Base-by-base conservation (phyloP, 2,329 filamentous ascomycete genomes). In the Cladosporium sp. region DNA sequence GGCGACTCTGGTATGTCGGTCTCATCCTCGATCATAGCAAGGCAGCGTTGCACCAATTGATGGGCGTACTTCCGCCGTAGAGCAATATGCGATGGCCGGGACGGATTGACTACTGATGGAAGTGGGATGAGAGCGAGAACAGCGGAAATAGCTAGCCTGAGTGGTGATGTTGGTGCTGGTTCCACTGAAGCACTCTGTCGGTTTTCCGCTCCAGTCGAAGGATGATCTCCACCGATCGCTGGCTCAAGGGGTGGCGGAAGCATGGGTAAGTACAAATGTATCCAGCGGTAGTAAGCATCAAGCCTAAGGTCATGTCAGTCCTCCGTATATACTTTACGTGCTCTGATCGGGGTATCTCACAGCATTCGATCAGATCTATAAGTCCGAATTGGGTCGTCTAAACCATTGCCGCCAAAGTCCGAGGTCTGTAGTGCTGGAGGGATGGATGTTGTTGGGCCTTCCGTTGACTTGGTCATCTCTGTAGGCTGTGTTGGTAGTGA, bases 221-320 rank as follows among this genome's bases (percentile, higher is more conserved):
- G 73, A 66, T 78, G 79, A 35, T 74, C 67, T 14, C 78, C 73
- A 31, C 71, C 67, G 31, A 67, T 67, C 23, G 14, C 18, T 10
- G 29, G 16, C n/a, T 53, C 11, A n/a, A 74, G 73, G 6, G 82
- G 81, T 2, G 82, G 75, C 14, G 82, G 83, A 2, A 85, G 71
- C 40, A 84, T 82, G 3, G 83, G 82, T 21, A 84, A 80, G 66
- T 79, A 84, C 0, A 81, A 79, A 66, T 85, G 83, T 64, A 84
- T 81, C 77, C 80, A 85, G 64, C 81, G 78, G 67, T 85, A 85
- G 70, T 85, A 85, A 4, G 81, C 83, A 65, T 83, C 80, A 23
- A 84, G 73, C 62, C 80, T 81, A 28, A 8, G n/a, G 1, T 12
- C 10, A 73, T 66, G 63, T 64, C n/a, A 31, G 31, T 31, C 23